These are phyloP conservation scores for Pichia sporocuriosa DNA, from an alignment of 805 yeast species.

Conservation along the genomic window DNA sequence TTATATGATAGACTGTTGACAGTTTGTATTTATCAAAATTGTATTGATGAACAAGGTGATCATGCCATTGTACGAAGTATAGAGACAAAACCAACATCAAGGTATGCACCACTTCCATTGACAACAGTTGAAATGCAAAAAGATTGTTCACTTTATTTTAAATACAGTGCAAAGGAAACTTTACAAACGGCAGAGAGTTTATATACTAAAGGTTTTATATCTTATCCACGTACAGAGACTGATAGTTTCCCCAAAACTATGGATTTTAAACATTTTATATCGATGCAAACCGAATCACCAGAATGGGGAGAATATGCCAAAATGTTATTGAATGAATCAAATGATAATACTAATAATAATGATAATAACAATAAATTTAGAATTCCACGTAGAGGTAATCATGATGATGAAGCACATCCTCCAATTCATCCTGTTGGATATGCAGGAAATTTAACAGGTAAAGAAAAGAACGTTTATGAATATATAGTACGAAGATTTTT, in stretches of 20 bases:
- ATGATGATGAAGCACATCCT: constrained; percentile 96
- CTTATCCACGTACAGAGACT: constrained; percentile 97
- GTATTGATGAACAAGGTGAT: constrained; percentile 40
- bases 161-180: constrained; percentile 73
- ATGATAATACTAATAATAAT: too few species aligned
- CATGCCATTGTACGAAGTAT: constrained; percentile 46
- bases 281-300: constrained; percentile 47
- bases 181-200: constrained; percentile 75
- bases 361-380: too few species aligned
- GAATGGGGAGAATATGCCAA: constrained; percentile 73
- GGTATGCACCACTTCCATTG: constrained; percentile 80
- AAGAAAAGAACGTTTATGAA: constrained; percentile 73
- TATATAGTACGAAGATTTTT: constrained; percentile 78
- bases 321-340: constrained; percentile 30
- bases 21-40: constrained; percentile 57
- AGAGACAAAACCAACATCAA: constrained; percentile 57
- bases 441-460: constrained; percentile 28
- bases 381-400: constrained; percentile 73
- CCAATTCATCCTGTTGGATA: constrained; percentile 76
- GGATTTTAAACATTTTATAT: constrained; percentile 58
- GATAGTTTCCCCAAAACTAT: constrained; percentile 73
- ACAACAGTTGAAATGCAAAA: constrained; percentile 94
- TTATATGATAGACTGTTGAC: constrained; percentile 69
- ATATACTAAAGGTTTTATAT: constrained; percentile 78
- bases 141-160: constrained; percentile 68